phyloP scores from a whole-genome alignment of 129 eudicot genomes.

The Logfia minima region DNA sequence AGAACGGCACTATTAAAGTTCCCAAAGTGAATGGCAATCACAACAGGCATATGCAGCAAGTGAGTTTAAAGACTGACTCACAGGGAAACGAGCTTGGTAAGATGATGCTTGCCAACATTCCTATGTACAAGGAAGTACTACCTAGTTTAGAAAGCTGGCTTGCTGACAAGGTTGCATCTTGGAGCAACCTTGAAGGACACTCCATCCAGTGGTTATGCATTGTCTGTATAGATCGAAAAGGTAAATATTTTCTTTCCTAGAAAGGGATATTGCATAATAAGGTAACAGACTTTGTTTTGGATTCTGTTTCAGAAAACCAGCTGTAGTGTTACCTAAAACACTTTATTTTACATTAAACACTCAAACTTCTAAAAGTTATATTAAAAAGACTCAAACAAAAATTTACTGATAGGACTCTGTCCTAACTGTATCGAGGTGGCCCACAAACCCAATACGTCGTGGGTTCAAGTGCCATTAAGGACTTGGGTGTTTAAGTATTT shows the following conservation, averaged over 20 bases:
- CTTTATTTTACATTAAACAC: no score
- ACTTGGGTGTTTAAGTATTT: no score
- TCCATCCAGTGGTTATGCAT: conserved; percentile 89
- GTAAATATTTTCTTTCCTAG: conserved; percentile 29
- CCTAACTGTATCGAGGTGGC: no score
- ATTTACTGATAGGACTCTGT: no score
- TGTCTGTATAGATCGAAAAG: conserved; percentile 74
- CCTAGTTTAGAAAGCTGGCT: conserved; percentile 82
- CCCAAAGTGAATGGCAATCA: conserved; percentile 78
- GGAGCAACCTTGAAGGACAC: conserved; percentile 77
- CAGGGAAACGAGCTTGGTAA: conserved; percentile 66
- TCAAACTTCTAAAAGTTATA: neutral
- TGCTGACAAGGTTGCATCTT: conserved; percentile 64
- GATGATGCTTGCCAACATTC: conserved; percentile 59
- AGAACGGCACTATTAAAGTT: conserved; percentile 44
- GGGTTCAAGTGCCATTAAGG: no score
- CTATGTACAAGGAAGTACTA: conserved; percentile 68
- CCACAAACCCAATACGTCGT: no score
- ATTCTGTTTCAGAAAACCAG: neutral
- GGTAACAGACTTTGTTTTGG: neutral
- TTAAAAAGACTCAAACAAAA: no score
- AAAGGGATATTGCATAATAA: neutral
- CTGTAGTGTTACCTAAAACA: neutral
- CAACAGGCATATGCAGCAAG: conserved; percentile 63
- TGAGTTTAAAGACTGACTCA: conserved; percentile 60